Percentiles rank a stretch among this genome's conserved stretches.
Evolutionary conservation across 805 yeast genomes (phyloP).

Genomic region (Saccharomycopsis sp.): DNA sequence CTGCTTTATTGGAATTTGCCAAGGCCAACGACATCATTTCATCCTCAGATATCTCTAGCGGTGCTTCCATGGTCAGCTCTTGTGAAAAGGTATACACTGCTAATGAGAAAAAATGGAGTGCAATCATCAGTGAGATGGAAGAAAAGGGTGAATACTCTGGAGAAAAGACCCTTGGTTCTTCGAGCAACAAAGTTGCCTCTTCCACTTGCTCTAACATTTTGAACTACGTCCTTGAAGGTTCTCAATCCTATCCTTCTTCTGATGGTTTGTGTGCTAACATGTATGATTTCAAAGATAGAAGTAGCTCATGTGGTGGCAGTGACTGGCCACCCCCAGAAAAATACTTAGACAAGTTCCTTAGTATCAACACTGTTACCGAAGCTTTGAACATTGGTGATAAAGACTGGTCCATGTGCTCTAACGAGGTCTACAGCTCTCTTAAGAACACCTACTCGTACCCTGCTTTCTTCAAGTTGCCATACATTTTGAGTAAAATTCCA

Average conservation of each 20-base stretch:
- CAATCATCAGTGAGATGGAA: conserved; percentile 8
- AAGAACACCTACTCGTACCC: conserved; percentile 40
- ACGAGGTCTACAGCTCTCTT: conserved; percentile 40
- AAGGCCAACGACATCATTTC: conserved; percentile 50
- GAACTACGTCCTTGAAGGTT: conserved; percentile 23
- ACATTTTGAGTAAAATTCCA: conserved; percentile 42
- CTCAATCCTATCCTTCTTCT: conserved; percentile 23
- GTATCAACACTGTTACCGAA: conserved; percentile 37
- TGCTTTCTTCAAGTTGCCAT: conserved; percentile 49
- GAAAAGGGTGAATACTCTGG: conserved; percentile 12
- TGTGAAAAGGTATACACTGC: neutral
- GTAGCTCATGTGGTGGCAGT: conserved; percentile 83
- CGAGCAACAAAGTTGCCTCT: conserved; percentile 27
- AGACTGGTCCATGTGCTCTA: conserved; percentile 59
- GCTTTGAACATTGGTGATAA: conserved; percentile 42
- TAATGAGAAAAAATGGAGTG: conserved; percentile 4
- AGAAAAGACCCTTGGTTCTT: conserved; percentile 4
- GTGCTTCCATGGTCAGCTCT: conserved; percentile 56
- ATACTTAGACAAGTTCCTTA: conserved; percentile 44
- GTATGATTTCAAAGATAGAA: conserved; percentile 70
- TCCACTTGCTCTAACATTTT: conserved; percentile 40
- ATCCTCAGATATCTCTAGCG: conserved; percentile 32
- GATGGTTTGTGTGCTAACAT: conserved; percentile 64
- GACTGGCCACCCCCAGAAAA: conserved; percentile 70
- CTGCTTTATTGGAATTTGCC: conserved; percentile 58